Evolutionary conservation across 2,329 filamentous ascomycete species (phyloP).

Genomic region (Geoglossum cookeanum): DNA sequence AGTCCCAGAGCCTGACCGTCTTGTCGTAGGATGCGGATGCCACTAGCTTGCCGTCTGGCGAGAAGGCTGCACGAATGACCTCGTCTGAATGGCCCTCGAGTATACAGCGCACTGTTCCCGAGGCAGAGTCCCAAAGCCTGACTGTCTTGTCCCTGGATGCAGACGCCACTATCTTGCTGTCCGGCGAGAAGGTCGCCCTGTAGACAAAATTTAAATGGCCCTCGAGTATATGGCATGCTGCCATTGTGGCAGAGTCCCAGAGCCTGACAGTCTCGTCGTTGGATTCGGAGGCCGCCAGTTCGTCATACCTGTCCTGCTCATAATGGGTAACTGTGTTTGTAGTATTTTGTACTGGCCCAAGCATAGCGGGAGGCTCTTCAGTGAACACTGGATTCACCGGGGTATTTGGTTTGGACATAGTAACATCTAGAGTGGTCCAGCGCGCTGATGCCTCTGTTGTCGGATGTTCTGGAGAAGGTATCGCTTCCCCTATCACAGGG

Average conservation of each 20-base stretch:
- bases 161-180: not conserved
- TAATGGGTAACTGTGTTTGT: not conserved
- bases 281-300: too few species aligned
- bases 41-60: not conserved
- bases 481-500: not conserved
- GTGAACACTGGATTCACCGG: conserved; percentile 1
- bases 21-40: not conserved
- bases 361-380: not conserved
- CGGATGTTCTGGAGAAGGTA: not conserved
- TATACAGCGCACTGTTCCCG: not conserved
- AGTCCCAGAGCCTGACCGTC: conserved; percentile 4
- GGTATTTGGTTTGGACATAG: conserved; percentile 4
- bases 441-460: not conserved
- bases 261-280: too few species aligned
- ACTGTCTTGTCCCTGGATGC: not conserved
- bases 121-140: not conserved
- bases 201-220: too few species aligned
- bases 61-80: conserved; percentile 3
- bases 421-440: not conserved
- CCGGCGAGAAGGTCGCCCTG: not conserved
- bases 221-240: too few species aligned
- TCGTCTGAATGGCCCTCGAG: not conserved
- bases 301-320: not conserved
- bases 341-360: not conserved
- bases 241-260: too few species aligned